A percentile compares a stretch with the other conserved stretches of the same genome.
Conservation (phyloP, 148 eudicot species). For the Chenopodium quinoa region DNA sequence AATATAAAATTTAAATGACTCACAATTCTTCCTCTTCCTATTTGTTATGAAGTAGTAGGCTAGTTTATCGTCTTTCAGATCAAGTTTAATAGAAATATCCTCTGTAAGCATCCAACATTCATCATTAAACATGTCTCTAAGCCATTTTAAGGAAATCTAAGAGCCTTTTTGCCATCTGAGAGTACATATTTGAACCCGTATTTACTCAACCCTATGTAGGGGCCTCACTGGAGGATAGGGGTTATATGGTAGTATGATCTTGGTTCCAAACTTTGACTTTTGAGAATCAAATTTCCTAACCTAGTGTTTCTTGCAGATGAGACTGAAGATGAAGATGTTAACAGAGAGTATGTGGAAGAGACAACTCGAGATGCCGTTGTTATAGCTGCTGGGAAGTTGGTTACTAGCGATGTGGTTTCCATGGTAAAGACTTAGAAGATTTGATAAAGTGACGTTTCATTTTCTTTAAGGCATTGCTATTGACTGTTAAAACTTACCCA, state of each 20-base stretch:
- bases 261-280: conserved; percentile 4
- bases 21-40: not conserved
- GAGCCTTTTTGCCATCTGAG: not conserved
- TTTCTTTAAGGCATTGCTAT: not conserved
- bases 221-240: not conserved
- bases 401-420: conserved; percentile 66
- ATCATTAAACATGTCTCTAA: too few relatives aligned
- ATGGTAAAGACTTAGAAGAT: conserved; percentile 40
- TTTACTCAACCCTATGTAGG: not conserved
- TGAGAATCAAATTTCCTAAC: not conserved
- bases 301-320: conserved; percentile 45
- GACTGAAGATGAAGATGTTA: conserved; percentile 69
- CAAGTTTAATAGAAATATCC: not conserved
- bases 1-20: too few relatives aligned
- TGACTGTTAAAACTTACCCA: not conserved
- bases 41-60: not conserved
- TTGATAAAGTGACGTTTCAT: not conserved
- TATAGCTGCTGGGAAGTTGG: conserved; percentile 74
- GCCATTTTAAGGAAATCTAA: not conserved
- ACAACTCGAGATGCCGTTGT: conserved; percentile 75
- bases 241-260: not conserved
- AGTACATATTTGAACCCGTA: not conserved
- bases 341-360: conserved; percentile 86
- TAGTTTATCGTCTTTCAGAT: not conserved
- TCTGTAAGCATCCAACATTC: not conserved